A percentile compares a stretch with the other conserved stretches of the same genome.
Conservation (phyloP, 1,139 yeast species). For the Taiozyma onychis region DNA sequence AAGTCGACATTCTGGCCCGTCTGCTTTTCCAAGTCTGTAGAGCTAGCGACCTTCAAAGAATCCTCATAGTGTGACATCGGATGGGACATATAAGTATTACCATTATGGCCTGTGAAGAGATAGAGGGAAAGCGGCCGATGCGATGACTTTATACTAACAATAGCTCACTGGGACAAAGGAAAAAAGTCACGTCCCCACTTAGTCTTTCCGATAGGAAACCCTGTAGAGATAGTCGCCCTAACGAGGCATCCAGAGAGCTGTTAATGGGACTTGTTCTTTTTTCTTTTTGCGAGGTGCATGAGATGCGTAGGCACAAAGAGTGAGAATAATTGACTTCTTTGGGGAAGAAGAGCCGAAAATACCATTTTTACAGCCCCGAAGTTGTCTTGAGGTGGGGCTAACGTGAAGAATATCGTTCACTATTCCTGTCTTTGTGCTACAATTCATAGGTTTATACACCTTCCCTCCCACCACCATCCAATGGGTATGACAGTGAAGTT, state of each 20-base stretch:
- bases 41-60: neutral
- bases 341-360: neutral
- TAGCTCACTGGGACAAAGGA: neutral
- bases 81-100: neutral
- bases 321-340: neutral
- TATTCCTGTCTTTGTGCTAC: no score
- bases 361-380: no score
- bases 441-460: no score
- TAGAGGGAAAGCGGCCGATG: neutral
- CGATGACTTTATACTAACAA: neutral
- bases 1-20: neutral
- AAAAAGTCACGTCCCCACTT: constrained; percentile 1
- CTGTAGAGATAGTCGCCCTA: neutral
- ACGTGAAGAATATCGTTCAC: no score
- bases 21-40: neutral
- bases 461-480: no score
- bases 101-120: neutral
- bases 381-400: no score
- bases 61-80: neutral
- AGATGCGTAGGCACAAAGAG: neutral
- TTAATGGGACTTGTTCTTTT: neutral
- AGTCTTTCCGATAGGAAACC: neutral
- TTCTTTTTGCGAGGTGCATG: neutral
- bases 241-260: neutral
- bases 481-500: no score